Evolutionary conservation across 768 basidiomycete species (phyloP).

Genomic region (Peribolospora kevripleyi): DNA sequence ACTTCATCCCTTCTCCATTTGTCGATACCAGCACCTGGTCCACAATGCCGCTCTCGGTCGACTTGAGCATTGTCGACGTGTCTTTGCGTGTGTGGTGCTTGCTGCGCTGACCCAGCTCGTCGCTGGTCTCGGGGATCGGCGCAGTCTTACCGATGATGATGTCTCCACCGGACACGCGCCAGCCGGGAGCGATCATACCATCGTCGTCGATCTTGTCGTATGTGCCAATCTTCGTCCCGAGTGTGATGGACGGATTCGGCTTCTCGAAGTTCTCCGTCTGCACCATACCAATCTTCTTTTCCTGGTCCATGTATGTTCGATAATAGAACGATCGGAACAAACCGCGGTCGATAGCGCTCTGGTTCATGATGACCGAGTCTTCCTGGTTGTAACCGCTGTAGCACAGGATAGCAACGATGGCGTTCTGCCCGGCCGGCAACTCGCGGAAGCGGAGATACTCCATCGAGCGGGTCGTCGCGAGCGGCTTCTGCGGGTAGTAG

Average conservation of each 20-base stretch:
- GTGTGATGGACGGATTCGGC: slow-evolving; percentile 70
- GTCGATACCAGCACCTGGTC: slow-evolving; percentile 94
- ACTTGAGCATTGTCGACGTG: slow-evolving; percentile 91
- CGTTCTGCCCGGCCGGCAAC: slow-evolving; percentile 95
- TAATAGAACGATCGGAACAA: slow-evolving; percentile 98
- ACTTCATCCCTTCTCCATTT: slow-evolving; percentile 85
- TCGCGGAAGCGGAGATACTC: slow-evolving; percentile 97
- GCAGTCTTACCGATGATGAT: slow-evolving; percentile 99
- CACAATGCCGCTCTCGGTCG: slow-evolving; percentile 90
- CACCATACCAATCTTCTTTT: slow-evolving; percentile 83
- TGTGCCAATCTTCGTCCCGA: slow-evolving; percentile 92
- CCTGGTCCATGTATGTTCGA: slow-evolving; percentile 91
- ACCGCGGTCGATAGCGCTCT: slow-evolving; percentile 91
- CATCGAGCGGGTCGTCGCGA: slow-evolving; percentile 97
- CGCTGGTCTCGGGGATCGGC: slow-evolving; percentile 83
- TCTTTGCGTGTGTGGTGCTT: slow-evolving; percentile 78
- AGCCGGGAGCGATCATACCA: slow-evolving; percentile 84
- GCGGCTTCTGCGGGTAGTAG: slow-evolving; percentile 96
- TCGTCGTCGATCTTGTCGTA: slow-evolving; percentile 97
- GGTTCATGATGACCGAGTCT: slow-evolving; percentile 99
- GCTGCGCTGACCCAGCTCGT: slow-evolving; percentile 91
- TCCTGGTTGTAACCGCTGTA: slow-evolving; percentile 99
- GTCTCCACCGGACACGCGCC: slow-evolving; percentile 83
- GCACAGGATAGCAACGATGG: slow-evolving; percentile 90
- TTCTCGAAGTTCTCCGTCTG: slow-evolving; percentile 92